phyloP scores from a whole-genome alignment of 768 basidiomycete species.

The Lactarius deliciosus region DNA sequence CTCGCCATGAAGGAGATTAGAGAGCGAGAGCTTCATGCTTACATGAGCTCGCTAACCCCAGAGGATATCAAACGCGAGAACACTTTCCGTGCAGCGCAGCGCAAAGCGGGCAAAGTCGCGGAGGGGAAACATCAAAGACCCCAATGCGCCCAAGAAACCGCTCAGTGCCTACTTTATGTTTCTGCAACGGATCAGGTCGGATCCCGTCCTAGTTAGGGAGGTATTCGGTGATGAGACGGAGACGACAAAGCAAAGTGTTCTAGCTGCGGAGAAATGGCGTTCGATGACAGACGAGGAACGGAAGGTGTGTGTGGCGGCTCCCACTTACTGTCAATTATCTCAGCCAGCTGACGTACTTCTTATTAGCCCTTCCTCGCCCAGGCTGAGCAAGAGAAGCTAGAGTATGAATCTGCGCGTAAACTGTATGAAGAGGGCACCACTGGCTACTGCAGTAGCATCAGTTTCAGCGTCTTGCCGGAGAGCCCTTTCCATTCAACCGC shows the following conservation, averaged over 20 bases:
- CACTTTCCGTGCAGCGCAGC: constrained; percentile 84
- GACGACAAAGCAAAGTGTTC: constrained; percentile 91
- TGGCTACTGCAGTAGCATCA: constrained; percentile 69
- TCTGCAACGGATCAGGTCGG: constrained; percentile 83
- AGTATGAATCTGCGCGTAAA: constrained; percentile 83
- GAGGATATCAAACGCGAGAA: constrained; percentile 96
- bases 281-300: constrained; percentile 92
- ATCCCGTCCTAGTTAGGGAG: constrained; percentile 67
- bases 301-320: constrained; percentile 62
- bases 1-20: constrained; percentile 82
- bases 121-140: constrained; percentile 94
- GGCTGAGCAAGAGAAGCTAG: constrained; percentile 93
- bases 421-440: constrained; percentile 83
- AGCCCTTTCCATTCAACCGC: constrained; percentile 52
- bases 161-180: constrained; percentile 95
- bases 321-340: constrained; percentile 25
- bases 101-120: constrained; percentile 90
- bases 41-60: constrained; percentile 86
- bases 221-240: constrained; percentile 90
- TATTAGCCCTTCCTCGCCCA: constrained; percentile 85
- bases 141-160: constrained; percentile 95
- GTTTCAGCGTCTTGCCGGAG: constrained; percentile 76
- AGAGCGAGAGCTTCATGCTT: constrained; percentile 77
- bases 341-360: constrained; percentile 28
- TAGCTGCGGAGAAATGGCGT: constrained; percentile 92